A percentile compares a stretch with the other conserved stretches of the same genome.
These are phyloP conservation scores for Aphanomyces euteiches DNA, from an alignment of 352 stramenopile species.

Conservation along the genomic window DNA sequence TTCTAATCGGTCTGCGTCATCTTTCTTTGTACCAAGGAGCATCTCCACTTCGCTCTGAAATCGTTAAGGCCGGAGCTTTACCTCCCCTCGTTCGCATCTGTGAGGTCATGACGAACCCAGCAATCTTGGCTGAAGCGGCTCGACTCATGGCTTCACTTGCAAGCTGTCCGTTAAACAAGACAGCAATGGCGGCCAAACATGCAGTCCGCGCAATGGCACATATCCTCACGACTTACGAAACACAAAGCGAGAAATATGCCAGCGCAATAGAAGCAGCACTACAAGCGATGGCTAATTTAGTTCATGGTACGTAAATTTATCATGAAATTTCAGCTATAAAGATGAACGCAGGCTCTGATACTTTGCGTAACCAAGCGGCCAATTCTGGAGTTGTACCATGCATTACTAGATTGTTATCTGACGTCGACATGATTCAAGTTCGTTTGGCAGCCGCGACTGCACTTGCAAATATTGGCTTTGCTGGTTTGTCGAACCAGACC, in stretches of 20 bases:
- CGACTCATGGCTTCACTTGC: constrained; percentile 57
- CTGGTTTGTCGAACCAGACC: constrained; percentile 69
- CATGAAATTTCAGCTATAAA: neutral
- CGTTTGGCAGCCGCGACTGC: constrained; percentile 58
- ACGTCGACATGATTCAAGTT: constrained; percentile 40
- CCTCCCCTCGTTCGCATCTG: constrained; percentile 53
- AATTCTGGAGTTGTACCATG: constrained; percentile 50
- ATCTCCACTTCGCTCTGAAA: constrained; percentile 34
- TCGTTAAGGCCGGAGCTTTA: constrained; percentile 49
- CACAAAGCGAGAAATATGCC: constrained; percentile 13
- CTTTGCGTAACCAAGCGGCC: constrained; percentile 65
- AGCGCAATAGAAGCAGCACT: constrained; percentile 40
- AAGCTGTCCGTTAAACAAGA: constrained; percentile 56
- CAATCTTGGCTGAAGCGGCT: constrained; percentile 51
- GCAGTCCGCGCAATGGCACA: constrained; percentile 42
- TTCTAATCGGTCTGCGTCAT: constrained; percentile 62
- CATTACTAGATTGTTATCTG: constrained; percentile 49
- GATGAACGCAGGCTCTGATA: constrained; percentile 51
- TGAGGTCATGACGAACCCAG: constrained; percentile 45
- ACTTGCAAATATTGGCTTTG: constrained; percentile 60
- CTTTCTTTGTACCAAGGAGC: constrained; percentile 50
- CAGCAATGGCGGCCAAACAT: constrained; percentile 60
- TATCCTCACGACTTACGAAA: constrained; percentile 7
- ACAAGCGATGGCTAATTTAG: constrained; percentile 59
- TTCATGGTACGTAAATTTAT: constrained; percentile 43